Evolutionary conservation across 306 rosid genomes (phyloP), one percentile per base, ranked within the genome.

Genomic region (Vicia villosa): DNA sequence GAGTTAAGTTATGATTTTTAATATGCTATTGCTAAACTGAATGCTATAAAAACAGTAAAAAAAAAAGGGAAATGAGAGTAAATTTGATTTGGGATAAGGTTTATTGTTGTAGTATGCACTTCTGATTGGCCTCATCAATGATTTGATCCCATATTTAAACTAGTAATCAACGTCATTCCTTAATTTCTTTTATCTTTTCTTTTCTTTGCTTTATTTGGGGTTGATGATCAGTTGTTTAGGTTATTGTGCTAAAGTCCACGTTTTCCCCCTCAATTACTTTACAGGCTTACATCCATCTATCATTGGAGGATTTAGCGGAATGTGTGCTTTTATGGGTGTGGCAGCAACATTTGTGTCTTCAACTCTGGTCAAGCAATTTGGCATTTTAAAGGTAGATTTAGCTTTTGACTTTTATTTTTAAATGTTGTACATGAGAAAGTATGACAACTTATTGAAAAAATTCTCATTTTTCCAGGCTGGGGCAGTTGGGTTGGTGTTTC

Each of bases 241-340:
- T 66, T 66, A 24, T 76, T 50, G 19, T 65, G 17, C 72, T 45
- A 42, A 65, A 67, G 24, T 74, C 22, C 63, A 19, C 2, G 11
- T 13, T 37, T 46, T n/a, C 47, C 3, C 22, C 40, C 12, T n/a
- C 19, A 7, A 69, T 42, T 42, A 67, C 62, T 74, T 52, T 59
- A 72, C 95, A 94, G 97, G 95, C 62, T 76, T 91, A 59, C 86
- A 84, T 77, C 97, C 96, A 68, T 88, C 95, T 57, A 70, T 95
- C 72, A 89, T 91, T 45, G 99, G 99, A 46, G 91, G 92, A 3
- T 95, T 95, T 72, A 95, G 89, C 45, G 96, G 97, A 75, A 75
- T 91, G 41, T 95, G 97, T 77, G 96, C 97, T 74, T 75, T 87
- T 51, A 91, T 95, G 97, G 96, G 97, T 76, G 95, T 95, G 76